Base-by-base conservation (phyloP, 2,329 filamentous ascomycete species). In the Sclerotinia minor region DNA sequence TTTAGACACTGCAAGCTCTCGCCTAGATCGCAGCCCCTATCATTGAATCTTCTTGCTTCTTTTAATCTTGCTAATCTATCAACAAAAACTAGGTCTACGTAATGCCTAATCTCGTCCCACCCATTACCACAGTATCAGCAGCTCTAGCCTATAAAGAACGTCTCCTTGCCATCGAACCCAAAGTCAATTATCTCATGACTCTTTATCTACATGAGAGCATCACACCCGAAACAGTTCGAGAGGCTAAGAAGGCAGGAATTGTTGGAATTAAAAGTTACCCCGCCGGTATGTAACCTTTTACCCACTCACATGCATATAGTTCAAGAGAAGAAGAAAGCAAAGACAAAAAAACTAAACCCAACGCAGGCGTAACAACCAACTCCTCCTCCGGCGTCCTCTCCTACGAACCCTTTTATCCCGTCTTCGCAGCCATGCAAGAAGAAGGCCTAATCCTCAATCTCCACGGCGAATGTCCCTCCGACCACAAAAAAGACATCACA, bases 381-480 rank as follows among this genome's bases (percentile, higher is more conserved):
- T 89, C 86, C 41, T 83, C 86, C 63, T 86, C 85, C 38, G 91
- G 91, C n/a, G 90, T 93, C 45, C 81, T 89, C 19, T 84, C 87
- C 69, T 85, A 91, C 74, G 85, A 87, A 69, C 79, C 83, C 41
- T 94, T 92, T 80, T 90, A 90, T 76, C 85, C 87, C 17, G 89
- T 94, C 24, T 96, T 97, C 76, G 86, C 84, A 24, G 91, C 92
- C 73, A 97, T 97, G 93, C 90, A 97, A 76, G 81, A 88, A 69
- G 86, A 93, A 72, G 87, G 89, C 72, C 82, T 96, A 75, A 85
- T 95, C n/a, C 84, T 96, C 55, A 97, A 97, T 80, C 83, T 97
- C 24, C 94, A 97, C 77, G 94, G 94, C 72, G 94, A 97, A 79
- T 86, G 89, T 17, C 89, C 79, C 21, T 77, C 76, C 24, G 74